These are phyloP conservation scores for Salix suchowensis DNA, from an alignment of 345 rosid genomes.

Conservation along the genomic window DNA sequence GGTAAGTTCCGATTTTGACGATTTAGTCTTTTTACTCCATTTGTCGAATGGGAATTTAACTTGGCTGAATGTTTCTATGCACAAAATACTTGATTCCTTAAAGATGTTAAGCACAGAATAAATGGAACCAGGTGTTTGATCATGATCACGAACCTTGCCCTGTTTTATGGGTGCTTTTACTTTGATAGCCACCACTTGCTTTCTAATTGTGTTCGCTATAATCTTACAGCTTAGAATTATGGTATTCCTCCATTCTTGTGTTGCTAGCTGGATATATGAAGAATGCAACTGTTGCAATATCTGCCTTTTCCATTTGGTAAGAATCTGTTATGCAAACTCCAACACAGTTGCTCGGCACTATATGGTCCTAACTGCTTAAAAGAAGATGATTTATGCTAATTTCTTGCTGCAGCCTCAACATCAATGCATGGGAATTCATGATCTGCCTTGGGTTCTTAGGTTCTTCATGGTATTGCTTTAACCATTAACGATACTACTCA, in stretches of 20 bases:
- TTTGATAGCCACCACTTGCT: neutral
- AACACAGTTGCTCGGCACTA: constrained; percentile 49
- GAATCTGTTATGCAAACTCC: constrained; percentile 22
- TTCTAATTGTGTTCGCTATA: neutral
- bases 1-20: constrained; percentile 24
- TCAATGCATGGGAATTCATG: constrained; percentile 32
- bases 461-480: constrained; percentile 21
- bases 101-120: too few species aligned
- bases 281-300: constrained; percentile 51
- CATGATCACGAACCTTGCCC: too few species aligned
- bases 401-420: constrained; percentile 33
- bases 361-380: neutral
- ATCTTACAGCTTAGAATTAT: constrained; percentile 59
- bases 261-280: constrained; percentile 69
- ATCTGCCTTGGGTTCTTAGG: constrained; percentile 36
- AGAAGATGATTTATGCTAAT: too few species aligned
- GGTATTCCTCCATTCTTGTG: constrained; percentile 67
- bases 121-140: too few species aligned
- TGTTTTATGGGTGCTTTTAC: too few species aligned
- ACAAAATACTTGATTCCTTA: too few species aligned
- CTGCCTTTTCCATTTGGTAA: constrained; percentile 91
- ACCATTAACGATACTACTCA: too few species aligned
- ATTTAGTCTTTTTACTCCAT: neutral
- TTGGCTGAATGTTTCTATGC: too few species aligned
- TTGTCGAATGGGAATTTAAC: neutral